A percentile compares a stretch with the other conserved stretches of the same genome.
Conservation (phyloP, 148 eudicot genomes). For the Rhododendron mucronatum region DNA sequence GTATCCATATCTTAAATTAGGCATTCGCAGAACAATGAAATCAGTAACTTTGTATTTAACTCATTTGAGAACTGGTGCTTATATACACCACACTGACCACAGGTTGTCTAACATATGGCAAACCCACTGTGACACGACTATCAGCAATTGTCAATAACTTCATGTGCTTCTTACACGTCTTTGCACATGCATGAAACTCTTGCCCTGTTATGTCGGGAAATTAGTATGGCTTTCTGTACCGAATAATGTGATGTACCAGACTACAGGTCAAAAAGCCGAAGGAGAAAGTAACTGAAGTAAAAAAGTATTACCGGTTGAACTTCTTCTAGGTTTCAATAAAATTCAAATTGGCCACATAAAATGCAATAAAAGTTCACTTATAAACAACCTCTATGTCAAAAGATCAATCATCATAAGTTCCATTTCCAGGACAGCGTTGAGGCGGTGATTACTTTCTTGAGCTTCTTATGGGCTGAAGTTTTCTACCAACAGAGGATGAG, state of each 20-base stretch:
- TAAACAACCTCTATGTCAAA: neutral
- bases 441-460: neutral
- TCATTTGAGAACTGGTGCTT: neutral
- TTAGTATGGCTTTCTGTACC: neutral
- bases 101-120: neutral
- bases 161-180: neutral
- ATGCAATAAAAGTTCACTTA: neutral
- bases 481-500: neutral
- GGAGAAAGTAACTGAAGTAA: neutral
- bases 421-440: neutral
- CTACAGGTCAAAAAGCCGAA: neutral
- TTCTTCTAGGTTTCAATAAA: neutral
- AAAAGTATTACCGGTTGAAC: neutral
- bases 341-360: neutral
- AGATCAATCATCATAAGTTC: neutral
- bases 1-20: neutral
- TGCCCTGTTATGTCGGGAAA: neutral
- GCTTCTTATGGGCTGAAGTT: neutral
- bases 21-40: neutral
- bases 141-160: neutral
- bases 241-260: neutral
- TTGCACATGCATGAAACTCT: neutral
- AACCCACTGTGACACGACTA: neutral
- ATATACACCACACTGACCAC: neutral
- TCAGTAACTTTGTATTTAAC: neutral